phyloP scores from a whole-genome alignment of 441 rosid species.

The Gossypium aridum region DNA sequence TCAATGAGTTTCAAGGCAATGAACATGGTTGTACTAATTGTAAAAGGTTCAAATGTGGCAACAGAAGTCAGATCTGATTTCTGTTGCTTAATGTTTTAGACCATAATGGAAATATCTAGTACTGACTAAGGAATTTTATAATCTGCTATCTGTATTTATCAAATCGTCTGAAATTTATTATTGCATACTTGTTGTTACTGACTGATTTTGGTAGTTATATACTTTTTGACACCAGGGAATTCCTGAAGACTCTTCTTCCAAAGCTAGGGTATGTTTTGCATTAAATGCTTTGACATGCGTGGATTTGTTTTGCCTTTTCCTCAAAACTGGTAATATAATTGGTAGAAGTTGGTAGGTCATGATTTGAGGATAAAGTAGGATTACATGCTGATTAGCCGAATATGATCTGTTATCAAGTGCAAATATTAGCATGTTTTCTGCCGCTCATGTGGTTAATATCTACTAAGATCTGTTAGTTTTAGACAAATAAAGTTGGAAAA shows the following conservation, averaged over 20 bases:
- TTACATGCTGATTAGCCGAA: neutral
- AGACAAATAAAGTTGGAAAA: neutral
- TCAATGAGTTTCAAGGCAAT: no score
- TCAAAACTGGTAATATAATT: neutral
- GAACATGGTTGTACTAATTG: neutral
- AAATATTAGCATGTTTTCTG: neutral
- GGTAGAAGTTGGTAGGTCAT: constrained; percentile 4
- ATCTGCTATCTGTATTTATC: neutral
- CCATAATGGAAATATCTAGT: neutral
- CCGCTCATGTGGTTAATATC: neutral
- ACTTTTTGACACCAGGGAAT: neutral
- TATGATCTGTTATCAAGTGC: neutral
- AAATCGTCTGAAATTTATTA: neutral
- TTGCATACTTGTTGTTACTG: neutral
- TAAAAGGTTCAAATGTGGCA: neutral
- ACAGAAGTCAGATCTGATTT: neutral
- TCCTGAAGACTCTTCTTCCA: neutral
- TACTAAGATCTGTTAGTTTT: neutral
- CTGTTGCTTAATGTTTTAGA: neutral
- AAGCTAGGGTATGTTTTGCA: neutral
- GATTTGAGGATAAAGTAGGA: neutral
- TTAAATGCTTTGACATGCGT: neutral
- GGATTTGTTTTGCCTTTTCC: neutral
- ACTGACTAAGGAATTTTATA: neutral
- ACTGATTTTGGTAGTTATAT: neutral